Base-by-base conservation (phyloP, 495 filamentous ascomycete species). In the Lophiostoma macrostomum region DNA sequence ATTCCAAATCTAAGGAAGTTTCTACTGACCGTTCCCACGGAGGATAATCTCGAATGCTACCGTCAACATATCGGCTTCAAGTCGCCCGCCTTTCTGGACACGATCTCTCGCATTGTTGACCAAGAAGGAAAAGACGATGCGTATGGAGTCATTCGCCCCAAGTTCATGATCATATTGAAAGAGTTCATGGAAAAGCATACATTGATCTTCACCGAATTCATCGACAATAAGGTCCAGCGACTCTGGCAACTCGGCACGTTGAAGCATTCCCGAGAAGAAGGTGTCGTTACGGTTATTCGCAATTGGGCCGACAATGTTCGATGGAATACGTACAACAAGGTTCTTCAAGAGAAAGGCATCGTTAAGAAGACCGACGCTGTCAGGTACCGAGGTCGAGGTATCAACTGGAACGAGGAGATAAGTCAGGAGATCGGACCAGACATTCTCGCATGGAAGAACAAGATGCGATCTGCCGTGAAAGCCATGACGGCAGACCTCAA, bases 291-390 rank as follows among this genome's bases (percentile, higher is more conserved):
- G 13, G 20, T 35, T 25, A 35, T 48, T 1, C 8, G 24, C 13
- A n/a, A 24, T 5, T 48, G 41, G 43, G 22, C 5, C 11, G 8
- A 40, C 3, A 13, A 28, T 19, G 3, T 13, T 29, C 35, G 14
- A 3, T 56, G 53, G 53, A 40, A 49, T 11, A 56, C 53, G 3
- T 42, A 31, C 44, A 50, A 43, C 36, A 56, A 56, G 19, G 14
- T 45, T 19, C 12, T 56, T 13, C 53, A 45, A 16, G 53, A 49
- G 24, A 16, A 16, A 3, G 36, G 44, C 12, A 56, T 56, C 11
- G 7, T 41, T 3, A 31, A 4, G 7, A 48, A 27, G 22, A 7
- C 49, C 7, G 22, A 35, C 10, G 2, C 50, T 29, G 10, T 3
- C 7, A 50, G 40, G 16, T 50, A 50, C 23, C 4, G 13, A 8